Percentiles rank a stretch among this genome's conserved stretches.
These are phyloP conservation scores for Amylocystis lapponica DNA, from an alignment of 768 basidiomycete species.

Conservation along the genomic window DNA sequence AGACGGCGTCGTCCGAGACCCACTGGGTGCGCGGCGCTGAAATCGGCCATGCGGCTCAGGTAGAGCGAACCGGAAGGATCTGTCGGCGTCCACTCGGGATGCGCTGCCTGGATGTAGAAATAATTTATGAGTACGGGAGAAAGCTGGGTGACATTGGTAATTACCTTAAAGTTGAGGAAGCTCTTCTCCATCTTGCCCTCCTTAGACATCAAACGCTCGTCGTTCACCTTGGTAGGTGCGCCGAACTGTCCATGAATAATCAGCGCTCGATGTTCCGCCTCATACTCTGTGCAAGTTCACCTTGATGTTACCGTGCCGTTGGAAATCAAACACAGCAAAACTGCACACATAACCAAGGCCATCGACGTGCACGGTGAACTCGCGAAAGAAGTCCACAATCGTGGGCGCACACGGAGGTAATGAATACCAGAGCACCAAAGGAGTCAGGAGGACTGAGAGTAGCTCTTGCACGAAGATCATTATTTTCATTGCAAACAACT, in stretches of 20 bases:
- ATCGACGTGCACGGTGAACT: conserved; percentile 95
- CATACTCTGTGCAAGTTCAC: conserved; percentile 40
- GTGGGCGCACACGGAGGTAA: conserved; percentile 85
- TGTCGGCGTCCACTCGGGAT: conserved; percentile 92
- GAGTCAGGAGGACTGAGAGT: conserved; percentile 86
- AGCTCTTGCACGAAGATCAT: conserved; percentile 84
- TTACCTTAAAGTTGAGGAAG: conserved; percentile 87
- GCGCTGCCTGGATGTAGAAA: conserved; percentile 55
- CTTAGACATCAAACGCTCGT: conserved; percentile 76
- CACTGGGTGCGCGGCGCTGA: conserved; percentile 40
- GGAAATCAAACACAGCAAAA: conserved; percentile 98
- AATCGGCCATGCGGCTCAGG: conserved; percentile 75
- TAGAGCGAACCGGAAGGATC: conserved; percentile 91
- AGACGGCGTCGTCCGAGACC: conserved; percentile 19
- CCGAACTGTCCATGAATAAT: conserved; percentile 52
- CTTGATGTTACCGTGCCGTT: conserved; percentile 89
- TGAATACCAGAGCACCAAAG: conserved; percentile 90
- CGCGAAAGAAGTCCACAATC: conserved; percentile 96
- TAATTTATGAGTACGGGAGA: not conserved
- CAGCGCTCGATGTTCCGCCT: too few species aligned
- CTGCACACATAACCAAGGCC: conserved; percentile 96
- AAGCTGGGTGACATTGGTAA: too few species aligned
- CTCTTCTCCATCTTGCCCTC: conserved; percentile 99
- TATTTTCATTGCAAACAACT: conserved; percentile 91
- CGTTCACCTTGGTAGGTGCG: conserved; percentile 63